Evolutionary conservation across 2,329 filamentous ascomycete species (phyloP), one percentile per base, ranked within the genome.

Genomic region (Aureobasidium namibiae): DNA sequence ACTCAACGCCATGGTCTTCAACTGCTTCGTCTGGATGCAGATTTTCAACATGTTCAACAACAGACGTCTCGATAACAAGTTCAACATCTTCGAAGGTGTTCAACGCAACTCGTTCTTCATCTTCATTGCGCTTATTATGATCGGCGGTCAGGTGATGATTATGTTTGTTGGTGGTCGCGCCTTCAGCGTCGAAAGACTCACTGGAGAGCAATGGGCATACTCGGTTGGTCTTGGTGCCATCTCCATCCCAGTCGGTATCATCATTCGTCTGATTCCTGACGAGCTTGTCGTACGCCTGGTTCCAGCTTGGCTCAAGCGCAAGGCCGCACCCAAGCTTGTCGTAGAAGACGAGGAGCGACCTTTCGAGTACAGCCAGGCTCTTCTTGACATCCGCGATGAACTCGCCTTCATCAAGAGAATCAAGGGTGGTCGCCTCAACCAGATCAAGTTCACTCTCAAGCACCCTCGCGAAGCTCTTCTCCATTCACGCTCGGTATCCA

Each of bases 1-100:
- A 66, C 79, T 95, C 61, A 78, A 85, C 59, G 95, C 91, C 2
- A 80, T 97, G 49, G 89, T 97, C 8, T 97, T 97, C 81, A 97
- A 97, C 77, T 94, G 90, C 0, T 97, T 97, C 70, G 92, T 96
- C 56, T 97, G 92, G 92, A 96, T 97, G 92, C 92, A 97, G 68
- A 95, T 97, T 67, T 97, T 97, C 78, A 97, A 97, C 74, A 88
- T 95, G 70, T 89, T 95, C 82, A 97, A 97, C 78, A 96, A 95
- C 75, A 90, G 92, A 61, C 90, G 92, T 13, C 80, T 97, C 58
- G 92, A 97, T 73, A 97, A 97, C 74, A 83, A 85, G 59, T 92
- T 96, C 80, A 97, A 97, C 74, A 91, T 97, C 63, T 92, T 97
- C 62, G 92, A 96, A 70, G 90, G 90, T 58, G 82, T 97, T 61